Base-by-base conservation (phyloP, 2,329 filamentous ascomycete genomes). In the Ampelomyces quisqualis region DNA sequence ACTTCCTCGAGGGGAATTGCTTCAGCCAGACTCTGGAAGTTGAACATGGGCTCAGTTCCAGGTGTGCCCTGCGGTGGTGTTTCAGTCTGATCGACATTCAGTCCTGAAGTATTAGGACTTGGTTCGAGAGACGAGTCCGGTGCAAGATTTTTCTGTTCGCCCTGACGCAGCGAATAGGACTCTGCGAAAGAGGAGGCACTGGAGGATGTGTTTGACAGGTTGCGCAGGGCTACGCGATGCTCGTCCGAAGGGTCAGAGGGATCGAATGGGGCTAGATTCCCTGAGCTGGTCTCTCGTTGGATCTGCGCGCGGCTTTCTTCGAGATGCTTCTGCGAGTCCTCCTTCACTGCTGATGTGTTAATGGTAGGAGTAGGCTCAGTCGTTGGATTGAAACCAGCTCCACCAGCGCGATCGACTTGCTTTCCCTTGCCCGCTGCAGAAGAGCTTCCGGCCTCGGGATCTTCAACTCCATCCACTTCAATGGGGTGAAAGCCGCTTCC, bases 171-270 rank as follows among this genome's bases (percentile, higher is more conserved):
- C 11, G 61, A 63, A 14, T 58, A 20, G 73, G 84, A 87, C 35
- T 91, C 88, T 0, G 81, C 75, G 9, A 84, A 74, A 0, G 88
- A 95, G 0, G 90, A 94, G 7, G 84, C 82, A 0, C 86, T 80
- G 0, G 90, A 95, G 0, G 90, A 95, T 1, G 88, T 85, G 54
- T 86, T 95, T 48, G 89, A 95, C 68, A 93, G 83, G 55, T 94
- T 86, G 17, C 89, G 81, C 13, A 93, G 73, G 62, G 90, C 85
- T 2, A 86, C 87, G 4, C 81, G 79, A 27, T 80, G 68, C n/a
- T n/a, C n/a, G n/a, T n/a, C n/a, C 5, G 75, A 69, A 10, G 53
- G 51, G 45, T 45, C 43, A 19, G 47, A 40, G 18, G 49, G 46
- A 36, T 66, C 60, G 47, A 77, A 73, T 2, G 73, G 73, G 3